Evolutionary conservation across 1,284 basidiomycete species (phyloP), one percentile per base, ranked within the genome.

Genomic region (Cystobasidium pallidum): DNA sequence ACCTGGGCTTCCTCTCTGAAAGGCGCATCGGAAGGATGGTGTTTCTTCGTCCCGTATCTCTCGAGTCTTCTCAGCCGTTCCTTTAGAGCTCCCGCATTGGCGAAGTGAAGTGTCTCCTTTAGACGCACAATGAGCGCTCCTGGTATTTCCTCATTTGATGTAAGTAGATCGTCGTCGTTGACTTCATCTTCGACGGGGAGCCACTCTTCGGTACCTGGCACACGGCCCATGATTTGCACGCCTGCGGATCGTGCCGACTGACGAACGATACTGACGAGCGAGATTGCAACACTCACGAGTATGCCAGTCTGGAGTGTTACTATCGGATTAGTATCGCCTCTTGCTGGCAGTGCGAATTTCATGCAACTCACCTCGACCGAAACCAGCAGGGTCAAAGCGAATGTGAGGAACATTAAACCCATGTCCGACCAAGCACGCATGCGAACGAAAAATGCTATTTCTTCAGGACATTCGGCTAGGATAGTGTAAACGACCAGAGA

Each of bases 351-450:
- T 24, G 34, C 13, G n/a, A n/a, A 21, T 15, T 34, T 32, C 15
- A 10, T 36, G 8, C 32, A 32, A 57, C 73, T 63, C 67, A 90
- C 87, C 82, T 92, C 89, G 72, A 92, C 86, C 76, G 88, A 87
- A 86, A 88, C 89, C 24, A 91, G 80, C 65, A 94, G 86, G 0
- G 91, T 91, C 73, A 90, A 85, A 73, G 88, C 79, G 82, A 95
- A 94, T 0, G 93, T 95, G 59, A 92, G 85, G 28, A 84, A 83
- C 89, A 94, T 92, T 77, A 96, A 85, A 7, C 85, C 82, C 67
- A 94, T 83, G 80, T 97, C 93, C 36, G 88, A 87, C 90, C 91
- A 93, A 28, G 92, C 89, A n/a, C 86, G 80, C 86, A 95, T 92
- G 77, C 67, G 72, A 59, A 74, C 74, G 66, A 77, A 79, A 67